Base-by-base conservation (phyloP, 2,329 filamentous ascomycete genomes). In the Pseudogymnoascus sp. region DNA sequence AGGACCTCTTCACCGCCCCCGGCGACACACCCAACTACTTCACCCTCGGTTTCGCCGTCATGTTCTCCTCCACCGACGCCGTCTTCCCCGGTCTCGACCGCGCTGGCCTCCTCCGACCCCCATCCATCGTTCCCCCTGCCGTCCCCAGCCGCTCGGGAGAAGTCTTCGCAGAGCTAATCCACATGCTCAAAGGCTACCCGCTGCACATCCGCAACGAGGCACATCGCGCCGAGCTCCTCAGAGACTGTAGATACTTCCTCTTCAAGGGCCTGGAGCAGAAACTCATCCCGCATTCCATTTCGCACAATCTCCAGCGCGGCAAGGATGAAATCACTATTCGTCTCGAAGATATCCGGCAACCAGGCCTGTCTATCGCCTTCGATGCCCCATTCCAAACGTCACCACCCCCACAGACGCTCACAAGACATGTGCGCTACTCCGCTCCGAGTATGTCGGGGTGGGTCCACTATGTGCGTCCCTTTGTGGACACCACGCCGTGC, bases 11-110 rank as follows among this genome's bases (percentile, higher is more conserved):
- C 74, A 87, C 84, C 30, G 83, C 84, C 36, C 90, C 92, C 0
- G 93, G 92, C 25, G 92, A 97, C 75, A 87, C 86, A n/a, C 92
- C 92, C 11, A 97, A 97, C 74, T 97, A 92, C 80, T 97, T 97
- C 78, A 88, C 91, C 0, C 82, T 97, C 3, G 92, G 92, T 63
- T 96, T 96, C 70, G 88, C 86, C 37, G 84, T 90, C 68, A 95
- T 96, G 80, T 96, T 96, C 77, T 87, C 86, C 14, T 86, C 85
- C 2, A 89, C 89, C 0, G 80, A 84, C 12, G 88, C 96, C 68
- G 82, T 92, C 5, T 97, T 96, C 67, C 93, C 93, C 0, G 93
- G 92, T 1, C 82, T 97, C 0, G 86, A 92, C 62, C 85, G 90
- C 59, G 84, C 86, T 63, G 85, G 86, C 12, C 82, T 97, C 18